Evolutionary conservation across 768 basidiomycete genomes (phyloP).

Genomic region (Pulveroboletus sp.): DNA sequence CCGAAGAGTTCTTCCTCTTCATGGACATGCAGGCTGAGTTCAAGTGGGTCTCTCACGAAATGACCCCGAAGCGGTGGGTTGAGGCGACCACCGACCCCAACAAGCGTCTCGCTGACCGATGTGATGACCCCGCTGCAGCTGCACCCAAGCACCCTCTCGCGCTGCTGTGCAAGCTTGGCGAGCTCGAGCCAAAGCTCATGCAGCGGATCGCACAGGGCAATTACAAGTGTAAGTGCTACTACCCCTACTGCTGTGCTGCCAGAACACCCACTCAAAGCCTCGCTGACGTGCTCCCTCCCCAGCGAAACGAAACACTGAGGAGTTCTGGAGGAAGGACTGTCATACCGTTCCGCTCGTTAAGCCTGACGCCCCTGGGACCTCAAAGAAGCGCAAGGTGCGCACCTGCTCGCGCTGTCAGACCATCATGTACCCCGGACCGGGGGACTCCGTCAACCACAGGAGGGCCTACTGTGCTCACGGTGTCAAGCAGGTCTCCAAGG

Average conservation of each 20-base stretch:
- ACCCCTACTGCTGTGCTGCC: background rate
- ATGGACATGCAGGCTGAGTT: no score
- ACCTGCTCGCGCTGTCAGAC: background rate
- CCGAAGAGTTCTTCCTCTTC: no score
- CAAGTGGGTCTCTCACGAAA: no score
- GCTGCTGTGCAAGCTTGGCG: no score
- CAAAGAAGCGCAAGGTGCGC: background rate
- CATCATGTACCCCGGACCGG: slow-evolving; percentile 1
- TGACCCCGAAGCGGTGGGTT: no score
- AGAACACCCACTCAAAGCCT: background rate
- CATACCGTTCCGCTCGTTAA: background rate
- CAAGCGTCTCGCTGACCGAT: no score
- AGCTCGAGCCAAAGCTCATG: background rate
- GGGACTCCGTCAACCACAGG: background rate
- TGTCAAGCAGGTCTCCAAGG: no score
- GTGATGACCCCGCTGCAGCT: no score
- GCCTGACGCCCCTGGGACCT: background rate
- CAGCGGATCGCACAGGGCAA: background rate
- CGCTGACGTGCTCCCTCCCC: background rate
- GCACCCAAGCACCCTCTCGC: no score
- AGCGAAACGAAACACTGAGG: background rate
- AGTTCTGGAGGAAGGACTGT: background rate
- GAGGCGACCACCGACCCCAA: no score
- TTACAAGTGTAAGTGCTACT: background rate
- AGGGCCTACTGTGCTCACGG: no score